These are phyloP conservation scores for Carpinus viminea DNA, from an alignment of 306 rosid genomes.

Conservation along the genomic window DNA sequence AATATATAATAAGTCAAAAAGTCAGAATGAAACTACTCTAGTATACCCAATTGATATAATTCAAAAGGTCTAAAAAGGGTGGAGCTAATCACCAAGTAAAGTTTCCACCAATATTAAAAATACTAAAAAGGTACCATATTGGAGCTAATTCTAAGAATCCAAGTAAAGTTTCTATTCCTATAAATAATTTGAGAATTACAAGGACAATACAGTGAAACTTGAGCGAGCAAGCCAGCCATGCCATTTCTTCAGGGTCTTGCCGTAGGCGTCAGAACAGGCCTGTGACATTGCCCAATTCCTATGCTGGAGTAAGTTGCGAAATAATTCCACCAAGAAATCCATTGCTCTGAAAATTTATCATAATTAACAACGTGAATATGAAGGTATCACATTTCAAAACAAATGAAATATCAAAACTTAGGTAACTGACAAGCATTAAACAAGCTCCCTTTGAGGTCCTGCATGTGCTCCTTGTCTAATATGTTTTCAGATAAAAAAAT, in stretches of 20 bases:
- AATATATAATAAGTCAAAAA: constrained; percentile 15
- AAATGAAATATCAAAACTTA: constrained; percentile 1
- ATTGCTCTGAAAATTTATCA: constrained; percentile 70
- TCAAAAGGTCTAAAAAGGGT: neutral
- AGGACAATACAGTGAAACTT: constrained; percentile 77
- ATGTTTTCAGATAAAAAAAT: neutral
- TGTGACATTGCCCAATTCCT: constrained; percentile 89
- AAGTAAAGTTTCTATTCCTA: constrained; percentile 8
- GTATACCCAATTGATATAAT: neutral
- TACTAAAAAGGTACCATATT: constrained; percentile 9
- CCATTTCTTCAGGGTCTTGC: constrained; percentile 88
- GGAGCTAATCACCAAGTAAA: neutral
- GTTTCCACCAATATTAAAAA: constrained; percentile 6
- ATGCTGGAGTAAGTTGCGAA: constrained; percentile 79
- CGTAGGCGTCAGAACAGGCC: constrained; percentile 87
- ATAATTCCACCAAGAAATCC: constrained; percentile 91
- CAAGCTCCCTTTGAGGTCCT: constrained; percentile 1
- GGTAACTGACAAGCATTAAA: constrained; percentile 14
- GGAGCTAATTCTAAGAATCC: neutral
- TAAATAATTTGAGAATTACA: constrained; percentile 28
- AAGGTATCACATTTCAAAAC: constrained; percentile 16
- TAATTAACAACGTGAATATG: constrained; percentile 16
- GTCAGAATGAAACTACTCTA: neutral
- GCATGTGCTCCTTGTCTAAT: neutral
- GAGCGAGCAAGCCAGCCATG: constrained; percentile 99